phyloP scores from a whole-genome alignment of 768 basidiomycete species.

The Podaxis sp. region DNA sequence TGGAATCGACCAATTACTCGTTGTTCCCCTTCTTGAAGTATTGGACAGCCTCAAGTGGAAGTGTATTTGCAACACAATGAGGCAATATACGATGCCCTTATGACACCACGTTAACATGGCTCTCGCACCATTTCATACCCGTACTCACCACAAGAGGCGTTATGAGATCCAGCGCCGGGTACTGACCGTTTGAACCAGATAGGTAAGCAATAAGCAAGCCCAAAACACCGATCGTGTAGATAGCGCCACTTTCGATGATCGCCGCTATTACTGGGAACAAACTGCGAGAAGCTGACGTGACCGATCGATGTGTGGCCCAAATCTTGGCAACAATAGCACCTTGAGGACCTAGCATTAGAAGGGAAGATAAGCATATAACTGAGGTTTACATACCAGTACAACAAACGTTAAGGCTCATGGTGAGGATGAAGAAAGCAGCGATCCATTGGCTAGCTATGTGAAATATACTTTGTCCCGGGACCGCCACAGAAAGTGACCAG shows the following conservation, averaged over 20 bases:
- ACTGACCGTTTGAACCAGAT: constrained; percentile 2
- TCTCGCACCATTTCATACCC: neutral
- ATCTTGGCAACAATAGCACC: constrained; percentile 7
- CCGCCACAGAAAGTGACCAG: neutral
- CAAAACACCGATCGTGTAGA: neutral
- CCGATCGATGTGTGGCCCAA: neutral
- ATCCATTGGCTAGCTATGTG: neutral
- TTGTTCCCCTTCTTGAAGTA: neutral
- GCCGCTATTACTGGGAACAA: constrained; percentile 4
- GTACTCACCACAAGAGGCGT: constrained; percentile 8
- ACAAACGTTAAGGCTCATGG: constrained; percentile 7
- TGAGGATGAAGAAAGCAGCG: constrained; percentile 1
- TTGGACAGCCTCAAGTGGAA: constrained; percentile 1
- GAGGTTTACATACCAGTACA: neutral
- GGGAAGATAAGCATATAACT: neutral
- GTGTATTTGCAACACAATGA: constrained; percentile 11
- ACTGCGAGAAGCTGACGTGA: neutral
- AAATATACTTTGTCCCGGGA: neutral
- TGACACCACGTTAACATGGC: neutral
- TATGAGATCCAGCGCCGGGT: constrained; percentile 4
- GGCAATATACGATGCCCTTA: constrained; percentile 4
- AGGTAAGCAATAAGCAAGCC: neutral
- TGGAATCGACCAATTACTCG: neutral
- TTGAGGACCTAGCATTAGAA: neutral
- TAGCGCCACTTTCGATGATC: constrained; percentile 7